phyloP scores from a whole-genome alignment of 495 filamentous ascomycete genomes.

The Podospora australis region DNA sequence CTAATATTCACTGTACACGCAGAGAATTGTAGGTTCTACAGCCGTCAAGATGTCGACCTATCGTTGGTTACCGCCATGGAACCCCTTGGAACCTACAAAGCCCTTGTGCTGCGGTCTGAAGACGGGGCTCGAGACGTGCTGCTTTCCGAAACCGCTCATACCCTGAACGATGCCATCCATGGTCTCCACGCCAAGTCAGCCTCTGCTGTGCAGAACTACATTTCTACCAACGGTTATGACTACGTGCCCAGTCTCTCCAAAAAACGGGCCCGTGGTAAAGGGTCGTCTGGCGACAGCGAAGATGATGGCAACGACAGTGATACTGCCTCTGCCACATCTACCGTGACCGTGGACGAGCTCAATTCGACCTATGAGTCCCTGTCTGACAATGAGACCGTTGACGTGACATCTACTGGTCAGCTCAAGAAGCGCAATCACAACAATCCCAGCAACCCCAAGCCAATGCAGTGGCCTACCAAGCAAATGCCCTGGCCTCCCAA shows the following conservation, averaged over 20 bases:
- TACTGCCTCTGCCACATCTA: constrained; percentile 23
- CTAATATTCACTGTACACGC: background rate
- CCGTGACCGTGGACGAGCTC: constrained; percentile 22
- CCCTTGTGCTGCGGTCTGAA: constrained; percentile 24
- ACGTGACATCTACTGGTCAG: constrained; percentile 6
- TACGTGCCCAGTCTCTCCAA: constrained; percentile 15
- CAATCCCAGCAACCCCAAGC: constrained; percentile 5
- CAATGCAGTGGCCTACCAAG: background rate
- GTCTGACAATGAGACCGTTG: constrained; percentile 24
- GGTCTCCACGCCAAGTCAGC: constrained; percentile 31
- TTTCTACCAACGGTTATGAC: constrained; percentile 30
- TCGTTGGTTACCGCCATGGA: constrained; percentile 30
- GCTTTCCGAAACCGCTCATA: constrained; percentile 21
- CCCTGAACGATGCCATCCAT: constrained; percentile 16
- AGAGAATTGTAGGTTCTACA: constrained; percentile 39
- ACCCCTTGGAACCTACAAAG: constrained; percentile 26
- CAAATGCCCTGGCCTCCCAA: background rate
- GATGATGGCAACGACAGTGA: constrained; percentile 18
- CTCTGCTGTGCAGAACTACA: constrained; percentile 33
- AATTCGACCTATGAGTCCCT: constrained; percentile 27
- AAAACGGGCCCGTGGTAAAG: background rate
- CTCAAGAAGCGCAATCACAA: constrained; percentile 4
- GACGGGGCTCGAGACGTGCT: constrained; percentile 25
- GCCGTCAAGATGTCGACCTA: constrained; percentile 19
- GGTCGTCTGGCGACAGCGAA: background rate